Base-by-base conservation (phyloP, 2,329 filamentous ascomycete species). In the Fulvia fulva region DNA sequence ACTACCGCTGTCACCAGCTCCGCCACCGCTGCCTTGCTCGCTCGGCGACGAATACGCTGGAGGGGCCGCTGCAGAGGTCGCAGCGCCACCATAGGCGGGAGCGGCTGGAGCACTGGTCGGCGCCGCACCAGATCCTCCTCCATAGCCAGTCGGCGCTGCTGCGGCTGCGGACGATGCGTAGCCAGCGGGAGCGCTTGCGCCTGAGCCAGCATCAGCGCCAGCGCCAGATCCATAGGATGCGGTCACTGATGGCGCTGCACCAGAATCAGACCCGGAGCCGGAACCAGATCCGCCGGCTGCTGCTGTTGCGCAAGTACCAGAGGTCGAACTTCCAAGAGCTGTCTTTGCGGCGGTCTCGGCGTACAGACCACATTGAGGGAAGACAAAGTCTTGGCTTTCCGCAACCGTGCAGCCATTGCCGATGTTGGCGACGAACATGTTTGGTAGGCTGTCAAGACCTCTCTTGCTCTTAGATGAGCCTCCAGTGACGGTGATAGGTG, bases 391-490 rank as follows among this genome's bases (percentile, higher is more conserved):
- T 0, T 71, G 67, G 14, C 67, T 68, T 37, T 87, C 83, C 0
- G 62, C 63, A 9, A 83, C 87, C 0, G 57, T 71, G 74, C 88
- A 91, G 4, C 45, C 30, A 1, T 55, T 63, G 1, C 65, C 63
- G n/a, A 68, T 56, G 74, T 92, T 92, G 67, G 87, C 85, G 1
- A 84, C 77, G 56, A 90, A 85, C 81, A 91, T 86, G 59, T 86
- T 78, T 0, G 89, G 89, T 21, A 92, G 85, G 0, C 78, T 75
- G 54, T 85, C 69, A 59, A 83, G 81, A 63, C 81, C 82, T 4
- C 23, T 19, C 26, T 77, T 71, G 54, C 83, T 65, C 37, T 64
- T 66, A 53, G 71, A 67, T 28, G 74, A 72, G 23, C 75, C 75
- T 1, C 73, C 76, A 1, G 83, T 84, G 21, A 96, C 79, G 0